Evolutionary conservation across 1,139 yeast genomes (phyloP).

Genomic region (Debaryomyces coudertii): DNA sequence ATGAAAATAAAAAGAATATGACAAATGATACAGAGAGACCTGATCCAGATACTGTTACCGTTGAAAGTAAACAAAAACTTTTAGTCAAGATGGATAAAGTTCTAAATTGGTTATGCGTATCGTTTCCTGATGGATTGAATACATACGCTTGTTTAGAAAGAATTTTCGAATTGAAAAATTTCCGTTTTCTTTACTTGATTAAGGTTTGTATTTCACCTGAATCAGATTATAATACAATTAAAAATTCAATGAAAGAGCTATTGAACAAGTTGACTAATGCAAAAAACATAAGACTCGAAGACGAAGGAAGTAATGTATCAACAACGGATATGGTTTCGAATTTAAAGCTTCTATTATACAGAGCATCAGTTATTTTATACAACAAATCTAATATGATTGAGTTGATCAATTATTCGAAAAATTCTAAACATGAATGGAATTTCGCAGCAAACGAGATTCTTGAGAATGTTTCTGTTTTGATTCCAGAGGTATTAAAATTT

Average conservation of each 20-base stretch:
- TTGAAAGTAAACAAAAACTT: constrained; percentile 20
- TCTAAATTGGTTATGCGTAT: constrained; percentile 63
- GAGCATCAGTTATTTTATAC: constrained; percentile 63
- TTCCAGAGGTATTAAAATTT: constrained; percentile 67
- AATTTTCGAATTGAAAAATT: constrained; percentile 57
- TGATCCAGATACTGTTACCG: constrained; percentile 13
- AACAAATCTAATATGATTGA: constrained; percentile 67
- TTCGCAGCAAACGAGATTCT: constrained; percentile 54
- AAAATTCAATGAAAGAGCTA: constrained; percentile 64
- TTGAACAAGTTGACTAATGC: constrained; percentile 55
- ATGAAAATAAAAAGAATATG: constrained; percentile 41
- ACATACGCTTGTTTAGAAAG: constrained; percentile 53
- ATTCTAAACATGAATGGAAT: constrained; percentile 31
- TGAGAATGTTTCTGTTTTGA: constrained; percentile 59
- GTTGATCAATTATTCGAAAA: constrained; percentile 52
- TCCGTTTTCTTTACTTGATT: constrained; percentile 59
- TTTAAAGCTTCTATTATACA: constrained; percentile 58
- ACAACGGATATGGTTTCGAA: constrained; percentile 54
- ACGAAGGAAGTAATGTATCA: constrained; percentile 41
- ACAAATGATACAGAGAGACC: constrained; percentile 23
- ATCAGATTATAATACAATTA: constrained; percentile 62
- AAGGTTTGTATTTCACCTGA: constrained; percentile 57
- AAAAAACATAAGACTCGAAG: constrained; percentile 46
- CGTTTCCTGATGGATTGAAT: constrained; percentile 57
- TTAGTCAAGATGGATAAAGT: constrained; percentile 53